Evolutionary conservation across 179 eudicot genomes (phyloP).

Genomic region (Amaranthus tricolor): DNA sequence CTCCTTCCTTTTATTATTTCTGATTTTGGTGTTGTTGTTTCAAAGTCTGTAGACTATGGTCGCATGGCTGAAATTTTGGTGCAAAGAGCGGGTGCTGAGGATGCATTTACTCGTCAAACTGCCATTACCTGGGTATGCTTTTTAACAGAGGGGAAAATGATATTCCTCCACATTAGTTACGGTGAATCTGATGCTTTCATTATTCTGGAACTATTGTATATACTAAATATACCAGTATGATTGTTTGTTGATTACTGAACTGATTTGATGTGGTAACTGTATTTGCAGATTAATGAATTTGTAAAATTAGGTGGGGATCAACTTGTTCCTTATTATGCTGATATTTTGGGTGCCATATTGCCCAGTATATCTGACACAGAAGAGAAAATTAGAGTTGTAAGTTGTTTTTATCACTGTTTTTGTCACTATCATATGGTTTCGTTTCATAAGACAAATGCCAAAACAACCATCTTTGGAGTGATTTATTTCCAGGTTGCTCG

Average conservation of each 20-base stretch:
- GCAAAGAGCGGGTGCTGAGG: constrained; percentile 84
- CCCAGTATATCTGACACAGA: constrained; percentile 98
- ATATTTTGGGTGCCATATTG: constrained; percentile 88
- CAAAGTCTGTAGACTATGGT: constrained; percentile 99
- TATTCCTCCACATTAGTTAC: constrained; percentile 7
- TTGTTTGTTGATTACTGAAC: background rate
- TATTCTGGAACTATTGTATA: background rate
- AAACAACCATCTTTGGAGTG: background rate
- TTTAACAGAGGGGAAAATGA: background rate
- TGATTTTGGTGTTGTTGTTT: constrained; percentile 37
- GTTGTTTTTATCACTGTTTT: constrained; percentile 26
- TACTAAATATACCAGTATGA: background rate
- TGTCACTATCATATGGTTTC: background rate
- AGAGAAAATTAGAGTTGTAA: constrained; percentile 95
- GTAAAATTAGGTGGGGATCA: constrained; percentile 97
- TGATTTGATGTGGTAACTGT: background rate
- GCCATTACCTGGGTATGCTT: constrained; percentile 92
- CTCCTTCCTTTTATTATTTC: constrained; percentile 15
- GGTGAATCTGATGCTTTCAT: background rate
- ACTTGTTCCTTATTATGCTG: constrained; percentile 96
- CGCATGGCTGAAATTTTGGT: constrained; percentile 99
- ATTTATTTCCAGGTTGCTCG: constrained; percentile 67
- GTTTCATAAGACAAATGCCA: constrained; percentile 1
- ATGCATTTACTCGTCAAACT: constrained; percentile 92
- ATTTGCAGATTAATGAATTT: constrained; percentile 88